A percentile compares a stretch with the other conserved stretches of the same genome.
Evolutionary conservation across 345 rosid species (phyloP).

Genomic region (Boechera retrofracta): DNA sequence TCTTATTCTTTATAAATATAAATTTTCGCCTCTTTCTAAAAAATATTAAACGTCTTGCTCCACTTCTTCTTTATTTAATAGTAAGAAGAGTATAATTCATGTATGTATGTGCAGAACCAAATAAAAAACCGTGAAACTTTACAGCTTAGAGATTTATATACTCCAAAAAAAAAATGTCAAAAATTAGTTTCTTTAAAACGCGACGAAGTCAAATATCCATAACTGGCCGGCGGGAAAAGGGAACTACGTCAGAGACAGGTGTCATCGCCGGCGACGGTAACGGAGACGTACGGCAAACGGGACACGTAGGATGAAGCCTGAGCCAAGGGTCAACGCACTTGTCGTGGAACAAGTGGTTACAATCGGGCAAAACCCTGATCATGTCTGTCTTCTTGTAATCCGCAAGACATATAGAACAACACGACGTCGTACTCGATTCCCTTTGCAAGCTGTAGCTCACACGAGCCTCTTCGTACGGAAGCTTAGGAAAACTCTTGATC

Average conservation of each 20-base stretch:
- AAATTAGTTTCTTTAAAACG: background rate
- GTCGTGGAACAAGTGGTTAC: conserved; percentile 72
- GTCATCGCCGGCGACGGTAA: conserved; percentile 66
- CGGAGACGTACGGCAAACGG: conserved; percentile 76
- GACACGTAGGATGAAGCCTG: conserved; percentile 70
- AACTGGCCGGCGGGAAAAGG: conserved; percentile 45
- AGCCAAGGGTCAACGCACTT: conserved; percentile 89
- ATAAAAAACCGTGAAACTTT: conserved; percentile 30
- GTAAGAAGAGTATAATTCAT: background rate
- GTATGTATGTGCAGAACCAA: background rate
- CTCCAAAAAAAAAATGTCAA: conserved; percentile 27
- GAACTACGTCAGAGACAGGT: conserved; percentile 70
- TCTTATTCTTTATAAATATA: background rate
- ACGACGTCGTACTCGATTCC: conserved; percentile 54
- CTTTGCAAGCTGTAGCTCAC: conserved; percentile 41
- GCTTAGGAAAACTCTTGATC: conserved; percentile 69
- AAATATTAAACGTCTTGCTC: background rate
- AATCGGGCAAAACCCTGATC: conserved; percentile 72
- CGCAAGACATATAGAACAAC: conserved; percentile 84
- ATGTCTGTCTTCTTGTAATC: conserved; percentile 69
- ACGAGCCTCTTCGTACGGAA: conserved; percentile 69
- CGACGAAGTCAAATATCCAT: conserved; percentile 31
- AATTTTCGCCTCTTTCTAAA: background rate
- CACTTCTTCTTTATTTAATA: background rate
- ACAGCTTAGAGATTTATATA: conserved; percentile 17